Percentiles rank a stretch among this genome's conserved stretches.
These are phyloP conservation scores for Yarrowia divulgata DNA, from an alignment of 805 yeast species.

Conservation along the genomic window DNA sequence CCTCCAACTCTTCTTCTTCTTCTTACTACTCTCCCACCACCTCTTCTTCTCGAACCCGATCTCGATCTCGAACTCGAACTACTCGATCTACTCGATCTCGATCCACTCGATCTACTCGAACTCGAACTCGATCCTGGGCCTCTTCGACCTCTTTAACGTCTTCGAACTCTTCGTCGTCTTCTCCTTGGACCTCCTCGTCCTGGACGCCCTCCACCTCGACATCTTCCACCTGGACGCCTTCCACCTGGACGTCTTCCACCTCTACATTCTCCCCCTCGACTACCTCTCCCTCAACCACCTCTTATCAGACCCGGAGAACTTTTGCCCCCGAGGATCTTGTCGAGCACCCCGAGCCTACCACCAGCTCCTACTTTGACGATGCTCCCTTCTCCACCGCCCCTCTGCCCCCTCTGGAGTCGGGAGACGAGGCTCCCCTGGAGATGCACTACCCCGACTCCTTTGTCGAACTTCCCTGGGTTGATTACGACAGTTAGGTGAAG, in stretches of 20 bases:
- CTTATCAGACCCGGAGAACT: constrained; percentile 1
- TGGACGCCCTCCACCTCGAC: constrained; percentile 5
- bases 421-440: constrained; percentile 11
- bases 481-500: background rate
- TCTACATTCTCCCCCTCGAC: too few relatives aligned
- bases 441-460: constrained; percentile 1
- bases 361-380: constrained; percentile 20
- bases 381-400: constrained; percentile 28
- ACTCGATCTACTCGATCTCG: background rate
- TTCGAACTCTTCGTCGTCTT: background rate
- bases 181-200: background rate
- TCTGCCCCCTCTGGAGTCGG: constrained; percentile 17
- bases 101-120: constrained; percentile 4
- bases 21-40: constrained; percentile 2
- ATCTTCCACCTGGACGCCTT: too few relatives aligned
- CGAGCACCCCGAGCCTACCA: constrained; percentile 21
- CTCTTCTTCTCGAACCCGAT: background rate
- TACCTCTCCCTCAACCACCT: background rate
- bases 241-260: too few relatives aligned
- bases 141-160: too few relatives aligned
- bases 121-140: background rate
- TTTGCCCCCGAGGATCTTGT: constrained; percentile 7
- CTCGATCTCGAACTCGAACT: constrained; percentile 9
- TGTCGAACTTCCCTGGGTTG: constrained; percentile 17
- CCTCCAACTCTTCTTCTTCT: constrained; percentile 7